These are phyloP conservation scores for Leccinum imitatum DNA, from an alignment of 768 basidiomycete genomes.

Conservation along the genomic window DNA sequence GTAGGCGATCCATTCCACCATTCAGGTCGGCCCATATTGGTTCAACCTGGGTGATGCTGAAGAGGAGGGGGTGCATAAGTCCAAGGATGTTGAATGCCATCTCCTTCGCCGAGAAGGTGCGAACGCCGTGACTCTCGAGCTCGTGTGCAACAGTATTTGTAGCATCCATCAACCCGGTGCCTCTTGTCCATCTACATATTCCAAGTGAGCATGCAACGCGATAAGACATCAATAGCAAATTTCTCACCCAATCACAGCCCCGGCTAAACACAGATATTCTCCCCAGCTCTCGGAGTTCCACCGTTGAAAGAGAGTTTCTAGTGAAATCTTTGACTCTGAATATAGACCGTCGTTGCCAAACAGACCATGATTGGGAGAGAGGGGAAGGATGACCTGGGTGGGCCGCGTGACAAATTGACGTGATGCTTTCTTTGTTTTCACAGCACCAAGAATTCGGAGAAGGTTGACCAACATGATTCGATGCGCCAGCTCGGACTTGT, in stretches of 20 bases:
- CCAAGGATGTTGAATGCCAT: constrained; percentile 99
- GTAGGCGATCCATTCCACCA: constrained; percentile 96
- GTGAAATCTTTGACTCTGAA: constrained; percentile 96
- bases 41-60: constrained; percentile 99
- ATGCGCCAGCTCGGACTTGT: constrained; percentile 96
- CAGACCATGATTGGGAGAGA: constrained; percentile 97
- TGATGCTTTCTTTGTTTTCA: constrained; percentile 97
- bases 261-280: constrained; percentile 96
- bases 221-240: constrained; percentile 10
- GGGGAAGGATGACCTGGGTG: constrained; percentile 95
- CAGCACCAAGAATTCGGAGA: constrained; percentile 92
- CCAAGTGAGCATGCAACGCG: constrained; percentile 8
- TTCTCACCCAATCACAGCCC: constrained; percentile 93
- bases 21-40: constrained; percentile 99
- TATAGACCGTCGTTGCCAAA: constrained; percentile 99
- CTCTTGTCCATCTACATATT: constrained; percentile 84
- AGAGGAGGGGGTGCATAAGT: constrained; percentile 97
- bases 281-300: constrained; percentile 99
- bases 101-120: constrained; percentile 99
- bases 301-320: constrained; percentile 97
- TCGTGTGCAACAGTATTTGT: constrained; percentile 95
- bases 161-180: constrained; percentile 94
- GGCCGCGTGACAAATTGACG: constrained; percentile 96
- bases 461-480: constrained; percentile 99
- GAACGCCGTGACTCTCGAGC: constrained; percentile 87